Evolutionary conservation across 2,329 filamentous ascomycete species (phyloP), one percentile per base, ranked within the genome.

Genomic region (Colletotrichum cuscutae): DNA sequence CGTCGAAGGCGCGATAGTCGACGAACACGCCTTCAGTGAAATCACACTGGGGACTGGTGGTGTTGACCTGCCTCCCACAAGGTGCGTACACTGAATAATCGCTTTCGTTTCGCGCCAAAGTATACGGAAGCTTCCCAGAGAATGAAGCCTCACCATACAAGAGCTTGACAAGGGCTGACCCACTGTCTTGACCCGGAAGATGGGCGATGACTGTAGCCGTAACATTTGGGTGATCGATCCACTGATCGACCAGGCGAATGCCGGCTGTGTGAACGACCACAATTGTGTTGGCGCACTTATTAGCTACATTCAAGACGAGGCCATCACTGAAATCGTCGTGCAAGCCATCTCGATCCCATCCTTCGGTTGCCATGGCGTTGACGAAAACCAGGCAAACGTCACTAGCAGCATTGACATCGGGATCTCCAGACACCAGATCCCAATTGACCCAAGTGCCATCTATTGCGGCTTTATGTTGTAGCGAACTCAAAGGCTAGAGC

Each of bases 361-460:
- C 93, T 82, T 97, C 94, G 1, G 92, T 91, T 1, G 92, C 90
- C 81, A 92, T 93, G 15, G 86, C 88, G 77, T 93, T 93, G 75
- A 90, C 88, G 75, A 93, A 89, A 0, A 92, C 89, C 3, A 92
- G 81, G 76, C 94, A 97, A 6, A 94, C 86, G 76, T 95, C 88
- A 2, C 87, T 85, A 2, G 64, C 68, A 5, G 68, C 73, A 58
- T 87, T 82, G 6, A 92, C 87, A 12, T 80, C 76, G 0, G 91
- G 89, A 0, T 83, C 79, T 1, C 78, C 76, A 1, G 81, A 85
- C 12, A 79, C 78, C 72, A 91, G 88, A 77, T 93, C 91, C 85
- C 88, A 91, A 78, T 88, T 88, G 1, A 93, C 77, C 1, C 87
- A 86, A 0, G 89, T 89, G n/a, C 84, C 84, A 72, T 92, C 89